phyloP scores from a whole-genome alignment of 2,329 filamentous ascomycete species.

The Beauveria rudraprayagi region DNA sequence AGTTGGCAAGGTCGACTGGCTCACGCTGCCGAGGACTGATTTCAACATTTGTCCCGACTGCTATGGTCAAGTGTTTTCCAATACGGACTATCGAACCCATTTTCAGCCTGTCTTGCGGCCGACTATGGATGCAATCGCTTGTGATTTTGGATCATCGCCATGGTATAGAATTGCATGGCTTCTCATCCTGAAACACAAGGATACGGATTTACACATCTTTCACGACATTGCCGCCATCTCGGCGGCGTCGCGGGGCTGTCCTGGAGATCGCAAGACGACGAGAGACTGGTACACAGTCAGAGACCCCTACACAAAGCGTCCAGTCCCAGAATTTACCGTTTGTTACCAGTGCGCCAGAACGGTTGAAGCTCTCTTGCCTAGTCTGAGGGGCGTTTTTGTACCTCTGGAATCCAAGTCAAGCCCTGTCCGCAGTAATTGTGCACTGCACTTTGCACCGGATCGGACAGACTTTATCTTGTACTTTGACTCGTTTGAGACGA shows the following conservation, averaged over 20 bases:
- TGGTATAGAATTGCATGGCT: conserved; percentile 85
- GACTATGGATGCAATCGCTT: conserved; percentile 52
- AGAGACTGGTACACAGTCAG: conserved; percentile 70
- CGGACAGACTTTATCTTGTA: conserved; percentile 49
- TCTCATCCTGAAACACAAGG: conserved; percentile 63
- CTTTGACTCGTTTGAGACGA: conserved; percentile 52
- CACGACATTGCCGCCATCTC: conserved; percentile 57
- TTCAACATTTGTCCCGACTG: conserved; percentile 82
- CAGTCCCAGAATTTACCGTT: conserved; percentile 63
- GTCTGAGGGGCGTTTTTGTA: conserved; percentile 59
- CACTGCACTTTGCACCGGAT: conserved; percentile 52
- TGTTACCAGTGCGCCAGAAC: conserved; percentile 68
- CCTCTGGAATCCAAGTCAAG: conserved; percentile 38
- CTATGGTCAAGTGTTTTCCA: conserved; percentile 59
- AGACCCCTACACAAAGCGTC: conserved; percentile 56
- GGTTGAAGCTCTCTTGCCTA: conserved; percentile 66
- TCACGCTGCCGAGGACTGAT: conserved; percentile 62
- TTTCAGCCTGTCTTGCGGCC: conserved; percentile 54
- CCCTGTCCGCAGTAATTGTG: conserved; percentile 51
- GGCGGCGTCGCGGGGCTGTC: conserved; percentile 46
- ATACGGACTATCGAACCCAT: conserved; percentile 57
- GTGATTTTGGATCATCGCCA: conserved; percentile 67
- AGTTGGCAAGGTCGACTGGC: conserved; percentile 67
- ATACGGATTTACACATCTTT: conserved; percentile 59
- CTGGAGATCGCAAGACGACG: conserved; percentile 42